Base-by-base conservation (phyloP, 176 grass and related monocot genomes). In the Thalia dealbata region DNA sequence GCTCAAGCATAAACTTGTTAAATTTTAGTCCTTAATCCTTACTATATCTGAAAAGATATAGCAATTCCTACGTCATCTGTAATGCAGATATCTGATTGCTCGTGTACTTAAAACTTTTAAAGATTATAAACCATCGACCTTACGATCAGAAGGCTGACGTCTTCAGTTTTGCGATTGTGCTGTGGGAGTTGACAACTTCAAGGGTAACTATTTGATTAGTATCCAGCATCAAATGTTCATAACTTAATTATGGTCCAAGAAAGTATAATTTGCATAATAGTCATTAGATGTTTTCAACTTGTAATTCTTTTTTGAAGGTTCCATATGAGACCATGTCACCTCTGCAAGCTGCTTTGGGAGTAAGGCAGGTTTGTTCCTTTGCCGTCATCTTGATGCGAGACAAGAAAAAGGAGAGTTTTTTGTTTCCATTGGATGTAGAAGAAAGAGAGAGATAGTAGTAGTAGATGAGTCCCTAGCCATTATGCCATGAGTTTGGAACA, bases 101-200 rank as follows among this genome's bases (percentile, higher is more conserved):
- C 2, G 19, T 52, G 18, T 77, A n/a, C 26, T 67, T 73, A 3
- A 38, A 81, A 24, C 72, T 43, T 61, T 61, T 24, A 52, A 67
- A 99, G 95, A 87, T 99, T 63, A 99, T 99, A 92, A 91, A 99
- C 68, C 95, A 99, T 78, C 88, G 72, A 67, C 81, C 83, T 29
- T 99, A 99, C 75, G 83, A 93, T 81, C 74, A 91, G 9, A 99
- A 84, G 74, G 90, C 90, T 70, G 95, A 99, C 72, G 77, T 99
- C 45, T 99, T 99, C 74, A 99, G 95, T 80, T 99, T 93, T 81
- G 87, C 87, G 75, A 75, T 99, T 58, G 90, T 99, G 70, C 73
- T 93, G 70, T 99, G 90, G 95, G 95, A 99, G 76, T 65, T 99
- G 67, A 71, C 68, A 58, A 99, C 90, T 72, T 86, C 87, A 71